Percentiles rank a stretch among this genome's conserved stretches.
Conservation (phyloP, 768 basidiomycete genomes). For the Leccinum aurantiacum region DNA sequence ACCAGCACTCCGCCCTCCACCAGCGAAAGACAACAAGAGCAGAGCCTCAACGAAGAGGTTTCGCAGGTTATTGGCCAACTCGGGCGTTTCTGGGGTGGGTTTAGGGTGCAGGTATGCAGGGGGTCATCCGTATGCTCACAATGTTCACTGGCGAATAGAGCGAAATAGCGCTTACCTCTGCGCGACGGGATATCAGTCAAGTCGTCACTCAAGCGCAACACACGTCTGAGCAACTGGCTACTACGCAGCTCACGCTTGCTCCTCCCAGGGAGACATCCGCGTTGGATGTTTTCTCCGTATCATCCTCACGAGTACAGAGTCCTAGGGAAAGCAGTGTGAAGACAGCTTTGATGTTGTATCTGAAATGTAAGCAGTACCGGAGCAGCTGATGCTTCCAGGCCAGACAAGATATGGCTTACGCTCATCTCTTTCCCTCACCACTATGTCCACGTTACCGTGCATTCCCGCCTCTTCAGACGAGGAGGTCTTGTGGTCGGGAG, state of each 20-base stretch:
- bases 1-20: too few species aligned
- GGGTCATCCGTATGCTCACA: neutral
- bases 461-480: too few species aligned
- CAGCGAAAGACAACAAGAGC: constrained; percentile 39
- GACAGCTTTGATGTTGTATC: constrained; percentile 70
- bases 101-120: constrained; percentile 78
- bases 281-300: constrained; percentile 22
- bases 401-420: too few species aligned
- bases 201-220: constrained; percentile 81
- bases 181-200: constrained; percentile 68
- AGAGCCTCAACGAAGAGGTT: constrained; percentile 81
- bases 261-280: constrained; percentile 21
- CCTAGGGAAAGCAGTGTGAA: constrained; percentile 58
- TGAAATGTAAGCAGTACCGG: constrained; percentile 46
- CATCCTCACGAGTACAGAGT: constrained; percentile 38
- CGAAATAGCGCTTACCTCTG: constrained; percentile 63
- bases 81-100: constrained; percentile 86
- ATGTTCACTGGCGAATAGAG: constrained; percentile 43
- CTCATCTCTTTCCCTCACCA: too few species aligned
- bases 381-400: constrained; percentile 22
- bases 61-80: constrained; percentile 86
- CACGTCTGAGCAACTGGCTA: constrained; percentile 63
- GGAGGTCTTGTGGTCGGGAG: too few species aligned
- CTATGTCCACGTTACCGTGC: too few species aligned
- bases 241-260: constrained; percentile 27